These are phyloP conservation scores for Kernera saxatilis DNA, from an alignment of 345 rosid species.

Conservation along the genomic window DNA sequence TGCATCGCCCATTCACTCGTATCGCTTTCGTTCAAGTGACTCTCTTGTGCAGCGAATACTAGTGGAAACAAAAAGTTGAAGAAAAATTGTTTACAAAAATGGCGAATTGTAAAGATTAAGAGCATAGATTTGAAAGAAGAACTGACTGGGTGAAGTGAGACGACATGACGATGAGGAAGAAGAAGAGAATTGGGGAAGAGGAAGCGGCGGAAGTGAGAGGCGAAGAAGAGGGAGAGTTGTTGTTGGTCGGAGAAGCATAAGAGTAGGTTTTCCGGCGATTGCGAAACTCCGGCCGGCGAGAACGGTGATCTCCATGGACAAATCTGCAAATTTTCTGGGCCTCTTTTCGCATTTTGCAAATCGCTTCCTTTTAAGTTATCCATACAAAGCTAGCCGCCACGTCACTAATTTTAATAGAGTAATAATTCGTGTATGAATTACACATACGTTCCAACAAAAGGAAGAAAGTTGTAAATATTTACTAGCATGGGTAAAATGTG, in stretches of 20 bases:
- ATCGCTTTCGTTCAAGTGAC: constrained; percentile 42
- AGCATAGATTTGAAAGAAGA: background rate
- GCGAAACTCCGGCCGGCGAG: constrained; percentile 7
- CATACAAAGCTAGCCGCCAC: background rate
- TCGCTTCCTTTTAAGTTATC: background rate
- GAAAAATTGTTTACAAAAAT: background rate
- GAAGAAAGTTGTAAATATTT: too few relatives aligned
- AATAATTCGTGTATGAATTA: too few relatives aligned
- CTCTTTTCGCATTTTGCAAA: background rate
- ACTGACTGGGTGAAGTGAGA: constrained; percentile 33
- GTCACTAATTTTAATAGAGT: background rate
- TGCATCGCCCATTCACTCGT: constrained; percentile 71
- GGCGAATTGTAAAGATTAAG: background rate
- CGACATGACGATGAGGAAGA: constrained; percentile 20
- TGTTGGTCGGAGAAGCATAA: background rate
- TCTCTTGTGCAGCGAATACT: constrained; percentile 44
- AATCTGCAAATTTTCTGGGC: background rate
- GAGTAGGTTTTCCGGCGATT: background rate
- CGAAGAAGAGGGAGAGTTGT: constrained; percentile 4
- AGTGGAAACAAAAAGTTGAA: constrained; percentile 23
- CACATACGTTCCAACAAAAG: too few relatives aligned
- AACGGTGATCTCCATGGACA: constrained; percentile 30
- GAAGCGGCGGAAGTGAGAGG: background rate
- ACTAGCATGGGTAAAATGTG: background rate
- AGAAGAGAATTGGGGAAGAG: background rate